Conservation (phyloP, 169 alveolate species). For the Plasmodium billcollinsi region DNA sequence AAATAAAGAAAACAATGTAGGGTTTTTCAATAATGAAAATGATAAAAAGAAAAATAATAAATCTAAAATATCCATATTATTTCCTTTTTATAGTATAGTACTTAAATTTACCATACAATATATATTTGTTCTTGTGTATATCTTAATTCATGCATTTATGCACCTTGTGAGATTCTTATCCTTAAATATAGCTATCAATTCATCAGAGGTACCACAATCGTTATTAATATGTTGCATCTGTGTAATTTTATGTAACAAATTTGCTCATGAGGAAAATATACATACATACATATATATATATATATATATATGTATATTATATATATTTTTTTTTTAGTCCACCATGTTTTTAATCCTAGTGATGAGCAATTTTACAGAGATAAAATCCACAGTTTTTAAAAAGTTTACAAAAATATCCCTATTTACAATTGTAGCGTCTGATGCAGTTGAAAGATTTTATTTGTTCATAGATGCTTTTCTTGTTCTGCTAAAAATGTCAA, state of each 20-base stretch:
- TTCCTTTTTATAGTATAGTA: conserved; percentile 58
- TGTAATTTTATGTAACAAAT: not conserved
- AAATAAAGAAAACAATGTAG: conserved; percentile 6
- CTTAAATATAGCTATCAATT: conserved; percentile 91
- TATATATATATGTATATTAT: not conserved
- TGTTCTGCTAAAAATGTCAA: conserved; percentile 89
- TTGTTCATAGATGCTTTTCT: conserved; percentile 89
- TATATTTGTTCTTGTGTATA: conserved; percentile 81
- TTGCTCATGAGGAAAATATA: not conserved
- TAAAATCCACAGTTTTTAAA: conserved; percentile 93
- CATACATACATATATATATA: not conserved
- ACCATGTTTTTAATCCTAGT: conserved; percentile 92
- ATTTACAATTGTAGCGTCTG: conserved; percentile 90
- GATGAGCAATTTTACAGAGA: conserved; percentile 92
- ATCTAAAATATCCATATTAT: conserved; percentile 70
- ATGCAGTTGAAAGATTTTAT: conserved; percentile 91
- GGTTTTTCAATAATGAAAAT: conserved; percentile 23
- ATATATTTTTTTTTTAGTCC: conserved; percentile 75
- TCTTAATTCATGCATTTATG: conserved; percentile 87
- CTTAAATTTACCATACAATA: conserved; percentile 67
- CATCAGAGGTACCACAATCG: conserved; percentile 87
- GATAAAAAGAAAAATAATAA: conserved; percentile 22
- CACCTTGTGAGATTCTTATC: conserved; percentile 91
- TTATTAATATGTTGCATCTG: too few relatives aligned
- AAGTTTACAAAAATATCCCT: conserved; percentile 84